phyloP scores from a whole-genome alignment of 352 stramenopile species.

The Elongisporangium undulatum region DNA sequence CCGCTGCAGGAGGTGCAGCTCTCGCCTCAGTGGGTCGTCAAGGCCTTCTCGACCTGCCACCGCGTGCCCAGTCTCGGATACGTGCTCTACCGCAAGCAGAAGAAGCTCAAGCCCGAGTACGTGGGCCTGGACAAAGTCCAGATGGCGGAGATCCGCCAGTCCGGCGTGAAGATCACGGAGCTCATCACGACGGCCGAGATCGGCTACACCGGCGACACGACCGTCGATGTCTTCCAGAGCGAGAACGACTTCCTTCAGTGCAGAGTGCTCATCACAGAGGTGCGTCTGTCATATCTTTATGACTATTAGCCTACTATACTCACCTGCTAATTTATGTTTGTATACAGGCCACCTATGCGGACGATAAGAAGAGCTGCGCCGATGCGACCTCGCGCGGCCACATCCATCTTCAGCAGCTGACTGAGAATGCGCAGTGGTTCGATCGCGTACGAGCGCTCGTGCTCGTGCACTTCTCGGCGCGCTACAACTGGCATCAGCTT shows the following conservation, averaged over 20 bases:
- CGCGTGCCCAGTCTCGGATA: conserved; percentile 76
- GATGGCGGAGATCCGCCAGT: conserved; percentile 38
- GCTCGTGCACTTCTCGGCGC: conserved; percentile 72
- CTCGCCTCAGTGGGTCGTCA: conserved; percentile 51
- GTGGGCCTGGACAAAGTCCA: conserved; percentile 27
- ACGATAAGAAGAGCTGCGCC: conserved; percentile 31
- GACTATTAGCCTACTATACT: conserved; percentile 1
- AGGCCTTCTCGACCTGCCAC: conserved; percentile 61
- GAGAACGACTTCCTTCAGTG: conserved; percentile 52
- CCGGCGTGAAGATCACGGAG: conserved; percentile 41
- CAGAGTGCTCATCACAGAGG: conserved; percentile 78
- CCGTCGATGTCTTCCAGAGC: conserved; percentile 41
- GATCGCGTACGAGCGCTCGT: conserved; percentile 47
- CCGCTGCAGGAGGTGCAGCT: conserved; percentile 54
- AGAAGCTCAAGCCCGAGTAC: conserved; percentile 47
- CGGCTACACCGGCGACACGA: conserved; percentile 84
- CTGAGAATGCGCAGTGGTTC: conserved; percentile 35
- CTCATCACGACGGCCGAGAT: conserved; percentile 40
- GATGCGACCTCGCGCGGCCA: conserved; percentile 58
- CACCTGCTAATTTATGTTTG: conserved; percentile 5
- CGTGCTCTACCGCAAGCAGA: conserved; percentile 60
- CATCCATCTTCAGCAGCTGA: conserved; percentile 67
- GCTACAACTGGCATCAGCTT: conserved; percentile 39
- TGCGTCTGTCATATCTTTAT: conserved; percentile 13
- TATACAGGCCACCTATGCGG: conserved; percentile 59